Percentiles rank a stretch among this genome's conserved stretches.
phyloP scores from a whole-genome alignment of 2,329 filamentous ascomycete genomes.

The Aureobasidium namibiae region DNA sequence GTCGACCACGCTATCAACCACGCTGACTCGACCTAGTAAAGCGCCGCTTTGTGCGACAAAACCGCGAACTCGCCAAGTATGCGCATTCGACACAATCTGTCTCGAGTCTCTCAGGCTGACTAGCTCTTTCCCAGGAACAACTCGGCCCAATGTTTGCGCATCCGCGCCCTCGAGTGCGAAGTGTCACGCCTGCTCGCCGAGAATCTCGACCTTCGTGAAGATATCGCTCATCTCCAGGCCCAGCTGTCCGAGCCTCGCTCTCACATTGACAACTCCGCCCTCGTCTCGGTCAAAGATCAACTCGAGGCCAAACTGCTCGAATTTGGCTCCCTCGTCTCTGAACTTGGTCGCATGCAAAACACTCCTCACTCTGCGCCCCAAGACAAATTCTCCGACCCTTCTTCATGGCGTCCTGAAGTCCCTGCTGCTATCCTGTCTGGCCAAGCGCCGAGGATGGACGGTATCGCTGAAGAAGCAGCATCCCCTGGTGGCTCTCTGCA shows the following conservation, averaged over 20 bases:
- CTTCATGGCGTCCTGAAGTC: constrained; percentile 15
- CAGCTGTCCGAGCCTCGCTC: constrained; percentile 53
- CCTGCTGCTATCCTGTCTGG: constrained; percentile 36
- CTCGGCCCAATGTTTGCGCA: constrained; percentile 67
- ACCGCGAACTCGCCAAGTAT: constrained; percentile 66
- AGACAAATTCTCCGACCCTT: constrained; percentile 17
- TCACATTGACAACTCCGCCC: constrained; percentile 52
- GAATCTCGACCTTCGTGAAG: constrained; percentile 64
- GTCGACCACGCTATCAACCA: no score
- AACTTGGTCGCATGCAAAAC: constrained; percentile 43
- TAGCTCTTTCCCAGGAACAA: constrained; percentile 48
- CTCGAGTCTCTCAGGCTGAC: neutral
- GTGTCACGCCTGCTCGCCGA: constrained; percentile 67
- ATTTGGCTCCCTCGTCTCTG: constrained; percentile 58
- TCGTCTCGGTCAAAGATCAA: constrained; percentile 60
- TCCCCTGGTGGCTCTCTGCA: constrained; percentile 60
- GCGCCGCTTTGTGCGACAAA: constrained; percentile 71
- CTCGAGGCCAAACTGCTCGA: constrained; percentile 66
- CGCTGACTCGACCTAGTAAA: constrained; percentile 49
- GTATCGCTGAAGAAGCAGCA: constrained; percentile 61
- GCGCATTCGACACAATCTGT: constrained; percentile 1
- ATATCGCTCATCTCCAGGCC: constrained; percentile 61
- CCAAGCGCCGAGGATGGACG: constrained; percentile 42
- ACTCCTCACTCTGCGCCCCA: constrained; percentile 13
- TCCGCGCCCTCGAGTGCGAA: constrained; percentile 69